Evolutionary conservation across 1,284 basidiomycete species (phyloP), one percentile per base, ranked within the genome.

Genomic region (Phaffia rhodozyma): DNA sequence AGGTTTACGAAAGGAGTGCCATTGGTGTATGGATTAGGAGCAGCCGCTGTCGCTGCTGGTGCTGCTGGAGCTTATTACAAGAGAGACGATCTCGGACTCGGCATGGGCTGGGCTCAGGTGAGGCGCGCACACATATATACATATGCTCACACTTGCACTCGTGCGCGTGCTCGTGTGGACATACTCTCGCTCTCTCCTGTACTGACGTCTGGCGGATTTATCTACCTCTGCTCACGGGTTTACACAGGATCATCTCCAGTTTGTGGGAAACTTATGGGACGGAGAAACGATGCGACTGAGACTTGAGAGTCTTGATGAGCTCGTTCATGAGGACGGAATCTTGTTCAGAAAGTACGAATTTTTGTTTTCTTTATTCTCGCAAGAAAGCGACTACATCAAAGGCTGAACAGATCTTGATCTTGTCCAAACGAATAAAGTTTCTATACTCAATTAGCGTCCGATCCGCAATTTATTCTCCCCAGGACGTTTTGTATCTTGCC

Each of bases 261-360:
- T 90, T 73, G 86, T 96, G 20, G 84, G 86, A 50, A 89, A 83
- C 67, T 77, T 97, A 16, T 97, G 91, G 91, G 86, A 94, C 69
- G 83, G 85, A 67, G 78, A 81, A 32, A 79, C 78, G 1, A 76
- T 92, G 72, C 79, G 80, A 58, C 75, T 73, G 62, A 81, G 93
- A 32, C 70, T 93, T 61, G 82, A 85, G 38, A 77, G 76, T 27
- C 73, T 93, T 51, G 75, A 86, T 58, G 78, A 80, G 52, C 78
- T 84, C 60, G 83, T 85, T 58, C 75, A 80, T 49, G 66, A 69
- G 20, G 66, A 70, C 34, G 68, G 72, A n/a, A 67, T 92, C 23
- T 62, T 81, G 18, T 93, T 92, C 75, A 79, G 83, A 70, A 85
- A 82, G 90, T 91, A 70, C 71, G 87, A 25, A 72, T 58, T 71